Base-by-base conservation (phyloP, 2,329 filamentous ascomycete genomes). In the Pyrenophora tritici-repentis region DNA sequence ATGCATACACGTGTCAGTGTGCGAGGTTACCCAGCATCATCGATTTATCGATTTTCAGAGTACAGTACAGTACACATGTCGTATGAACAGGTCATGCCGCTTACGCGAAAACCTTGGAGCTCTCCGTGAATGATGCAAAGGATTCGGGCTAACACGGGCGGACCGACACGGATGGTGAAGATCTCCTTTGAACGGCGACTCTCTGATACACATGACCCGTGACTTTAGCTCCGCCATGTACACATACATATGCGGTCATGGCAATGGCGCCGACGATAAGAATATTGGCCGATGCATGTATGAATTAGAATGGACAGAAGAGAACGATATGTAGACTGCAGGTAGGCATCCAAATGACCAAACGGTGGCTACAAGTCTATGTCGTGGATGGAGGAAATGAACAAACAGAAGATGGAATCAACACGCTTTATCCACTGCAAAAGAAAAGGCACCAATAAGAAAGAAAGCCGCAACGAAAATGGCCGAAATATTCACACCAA, bases 1-100 rank as follows among this genome's bases (percentile, higher is more conserved):
- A 26, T 41, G 41, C 33, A 40, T 42, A 52, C 43, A 53, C 49
- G 49, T 50, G 53, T 51, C 37, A 10, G 32, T 44, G 42, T 42
- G 31, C 39, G 22, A 35, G 10, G 51, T 54, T 37, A 42, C 45
- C 20, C 34, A 32, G 43, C 54, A 32, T 48, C 26, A 51, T 54
- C 32, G 26, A 48, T 49, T 26, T 33, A 24, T 41, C 32, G 31
- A 18, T 31, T 9, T 14, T 22, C 8, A 17, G 18, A 20, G 18
- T 20, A 18, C 34, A 26, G 16, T 7, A 17, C 3, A 20, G 18
- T 20, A 18, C 34, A 26, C 26, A 24, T 29, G 9, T 20, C 10
- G 20, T 12, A 37, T 37, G 16, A 37, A 6, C 17, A 20, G 20
- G 16, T 20, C 35, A 36, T 22, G 35, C 17, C 10, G 35, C 35